Evolutionary conservation across 495 filamentous ascomycete genomes (phyloP).

Genomic region (Hypomontagnella submonticulosa): DNA sequence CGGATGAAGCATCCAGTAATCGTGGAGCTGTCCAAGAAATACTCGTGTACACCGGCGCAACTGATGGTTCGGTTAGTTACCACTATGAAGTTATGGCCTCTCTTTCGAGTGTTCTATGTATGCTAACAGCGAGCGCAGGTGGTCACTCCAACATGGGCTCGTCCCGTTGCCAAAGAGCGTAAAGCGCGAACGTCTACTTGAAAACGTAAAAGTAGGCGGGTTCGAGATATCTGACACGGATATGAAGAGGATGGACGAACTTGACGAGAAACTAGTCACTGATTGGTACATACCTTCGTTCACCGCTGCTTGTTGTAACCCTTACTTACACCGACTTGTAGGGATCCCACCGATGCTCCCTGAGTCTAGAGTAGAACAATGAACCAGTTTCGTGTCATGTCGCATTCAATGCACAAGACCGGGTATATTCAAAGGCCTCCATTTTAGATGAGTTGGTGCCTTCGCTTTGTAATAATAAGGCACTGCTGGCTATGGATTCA

Average conservation of each 20-base stretch:
- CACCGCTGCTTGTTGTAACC: background rate
- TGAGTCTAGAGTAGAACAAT: constrained; percentile 1
- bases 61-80: constrained; percentile 63
- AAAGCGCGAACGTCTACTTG: constrained; percentile 67
- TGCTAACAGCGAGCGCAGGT: constrained; percentile 43
- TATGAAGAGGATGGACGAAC: constrained; percentile 69
- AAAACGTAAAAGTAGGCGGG: constrained; percentile 73
- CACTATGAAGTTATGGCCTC: background rate
- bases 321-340: constrained; percentile 13
- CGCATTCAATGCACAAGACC: too few species aligned
- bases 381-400: too few species aligned
- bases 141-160: constrained; percentile 78
- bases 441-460: too few species aligned
- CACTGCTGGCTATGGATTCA: too few species aligned
- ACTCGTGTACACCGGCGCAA: constrained; percentile 68
- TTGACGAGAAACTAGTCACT: constrained; percentile 76
- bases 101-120: background rate
- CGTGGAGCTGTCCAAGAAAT: constrained; percentile 63
- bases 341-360: constrained; percentile 30
- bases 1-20: constrained; percentile 66
- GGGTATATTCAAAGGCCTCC: too few species aligned
- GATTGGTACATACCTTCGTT: constrained; percentile 56
- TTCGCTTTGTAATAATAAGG: too few species aligned
- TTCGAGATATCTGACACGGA: constrained; percentile 73
- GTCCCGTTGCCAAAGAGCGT: constrained; percentile 80